phyloP scores from a whole-genome alignment of 495 filamentous ascomycete species.

The Trichoderma asperelloides region DNA sequence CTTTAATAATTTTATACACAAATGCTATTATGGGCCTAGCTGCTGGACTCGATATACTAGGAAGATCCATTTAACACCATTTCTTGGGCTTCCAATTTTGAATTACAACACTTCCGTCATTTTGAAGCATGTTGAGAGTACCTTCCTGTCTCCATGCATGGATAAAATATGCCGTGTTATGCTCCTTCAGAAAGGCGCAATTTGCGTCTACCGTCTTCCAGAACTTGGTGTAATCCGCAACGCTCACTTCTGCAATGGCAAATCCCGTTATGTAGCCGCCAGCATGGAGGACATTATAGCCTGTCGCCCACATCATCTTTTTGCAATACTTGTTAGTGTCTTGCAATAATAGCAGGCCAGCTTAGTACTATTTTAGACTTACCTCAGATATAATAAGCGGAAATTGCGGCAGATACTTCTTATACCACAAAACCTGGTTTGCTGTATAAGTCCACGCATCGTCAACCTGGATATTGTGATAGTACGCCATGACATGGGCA shows the following conservation, averaged over 20 bases:
- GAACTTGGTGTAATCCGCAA: not conserved
- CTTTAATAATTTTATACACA: no score
- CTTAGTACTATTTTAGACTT: not conserved
- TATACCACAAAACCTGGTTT: not conserved
- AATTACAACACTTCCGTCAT: constrained; percentile 1
- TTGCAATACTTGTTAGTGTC: not conserved
- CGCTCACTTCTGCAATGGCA: constrained; percentile 1
- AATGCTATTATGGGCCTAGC: not conserved
- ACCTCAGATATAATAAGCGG: not conserved
- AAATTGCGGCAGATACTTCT: not conserved
- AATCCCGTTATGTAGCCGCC: not conserved
- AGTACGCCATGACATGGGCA: not conserved
- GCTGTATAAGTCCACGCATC: not conserved
- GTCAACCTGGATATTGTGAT: constrained; percentile 1
- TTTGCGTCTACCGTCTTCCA: constrained; percentile 1
- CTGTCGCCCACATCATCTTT: not conserved
- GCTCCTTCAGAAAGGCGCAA: not conserved
- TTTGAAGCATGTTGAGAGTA: not conserved
- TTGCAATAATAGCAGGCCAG: not conserved
- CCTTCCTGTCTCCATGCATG: not conserved
- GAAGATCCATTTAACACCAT: not conserved
- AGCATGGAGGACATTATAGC: constrained; percentile 1
- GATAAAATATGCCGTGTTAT: not conserved
- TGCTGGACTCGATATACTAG: not conserved
- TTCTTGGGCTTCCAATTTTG: constrained; percentile 1